Evolutionary conservation across 768 basidiomycete species (phyloP).

Genomic region (Tephrocybe sp.): DNA sequence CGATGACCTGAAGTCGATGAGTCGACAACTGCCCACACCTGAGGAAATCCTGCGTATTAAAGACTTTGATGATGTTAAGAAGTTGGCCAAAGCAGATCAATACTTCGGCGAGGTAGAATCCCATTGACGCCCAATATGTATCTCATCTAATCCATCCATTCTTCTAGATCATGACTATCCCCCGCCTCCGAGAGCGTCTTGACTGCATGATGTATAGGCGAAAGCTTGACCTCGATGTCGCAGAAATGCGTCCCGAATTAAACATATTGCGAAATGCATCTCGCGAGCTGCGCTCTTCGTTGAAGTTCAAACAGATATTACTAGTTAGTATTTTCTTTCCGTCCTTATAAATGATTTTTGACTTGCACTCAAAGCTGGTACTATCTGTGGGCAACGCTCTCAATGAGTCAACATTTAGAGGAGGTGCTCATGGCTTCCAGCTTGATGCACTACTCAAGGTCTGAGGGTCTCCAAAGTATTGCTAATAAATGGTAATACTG

Average conservation of each 20-base stretch:
- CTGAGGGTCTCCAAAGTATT: slow-evolving; percentile 3
- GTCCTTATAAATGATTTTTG: neutral
- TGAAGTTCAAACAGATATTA: slow-evolving; percentile 65
- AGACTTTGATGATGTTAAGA: slow-evolving; percentile 67
- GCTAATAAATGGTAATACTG: slow-evolving; percentile 3
- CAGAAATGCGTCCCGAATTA: slow-evolving; percentile 81
- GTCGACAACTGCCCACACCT: slow-evolving; percentile 70
- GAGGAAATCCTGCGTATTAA: slow-evolving; percentile 67
- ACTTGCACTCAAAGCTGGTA: slow-evolving; percentile 47
- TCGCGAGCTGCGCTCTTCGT: slow-evolving; percentile 61
- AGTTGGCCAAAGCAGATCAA: slow-evolving; percentile 80
- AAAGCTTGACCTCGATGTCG: slow-evolving; percentile 79
- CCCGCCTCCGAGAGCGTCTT: slow-evolving; percentile 68
- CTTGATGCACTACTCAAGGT: slow-evolving; percentile 84
- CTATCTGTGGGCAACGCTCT: slow-evolving; percentile 78
- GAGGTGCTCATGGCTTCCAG: slow-evolving; percentile 82
- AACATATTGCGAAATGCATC: slow-evolving; percentile 69
- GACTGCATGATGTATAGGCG: slow-evolving; percentile 83
- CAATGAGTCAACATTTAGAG: slow-evolving; percentile 81
- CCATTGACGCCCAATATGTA: neutral
- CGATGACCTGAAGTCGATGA: slow-evolving; percentile 77
- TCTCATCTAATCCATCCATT: slow-evolving; percentile 11
- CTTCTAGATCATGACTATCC: slow-evolving; percentile 70
- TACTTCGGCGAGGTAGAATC: slow-evolving; percentile 67
- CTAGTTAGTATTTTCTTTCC: slow-evolving; percentile 51